Evolutionary conservation across 2,329 filamentous ascomycete genomes (phyloP).

Genomic region (Drechslerella dactyloides): DNA sequence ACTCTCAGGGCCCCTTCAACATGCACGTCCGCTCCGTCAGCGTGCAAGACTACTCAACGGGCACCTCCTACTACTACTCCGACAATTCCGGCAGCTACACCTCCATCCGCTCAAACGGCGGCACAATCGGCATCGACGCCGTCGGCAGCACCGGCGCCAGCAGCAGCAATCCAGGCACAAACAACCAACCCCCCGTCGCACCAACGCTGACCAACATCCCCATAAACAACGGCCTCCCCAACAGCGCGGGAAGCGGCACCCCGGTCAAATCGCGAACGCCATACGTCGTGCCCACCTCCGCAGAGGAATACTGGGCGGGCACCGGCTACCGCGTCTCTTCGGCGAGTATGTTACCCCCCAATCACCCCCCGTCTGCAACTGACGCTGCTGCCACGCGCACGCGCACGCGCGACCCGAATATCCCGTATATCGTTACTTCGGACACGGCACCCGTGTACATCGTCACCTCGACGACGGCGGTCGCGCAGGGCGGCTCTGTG

Average conservation of each 20-base stretch:
- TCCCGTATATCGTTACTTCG: slow-evolving; percentile 50
- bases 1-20: slow-evolving; percentile 78
- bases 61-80: slow-evolving; percentile 80
- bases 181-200: slow-evolving; percentile 59
- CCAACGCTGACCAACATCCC: slow-evolving; percentile 60
- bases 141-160: slow-evolving; percentile 71
- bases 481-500: background rate
- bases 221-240: slow-evolving; percentile 68
- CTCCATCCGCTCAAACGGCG: slow-evolving; percentile 81
- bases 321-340: slow-evolving; percentile 49
- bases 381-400: slow-evolving; percentile 18
- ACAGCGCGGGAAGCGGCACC: slow-evolving; percentile 75
- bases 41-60: slow-evolving; percentile 91
- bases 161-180: slow-evolving; percentile 64
- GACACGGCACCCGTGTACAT: slow-evolving; percentile 53
- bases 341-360: slow-evolving; percentile 44
- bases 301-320: slow-evolving; percentile 45
- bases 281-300: slow-evolving; percentile 67
- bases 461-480: slow-evolving; percentile 51
- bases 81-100: slow-evolving; percentile 78
- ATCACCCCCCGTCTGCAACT: slow-evolving; percentile 7
- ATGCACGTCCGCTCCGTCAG: slow-evolving; percentile 81
- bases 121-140: slow-evolving; percentile 65
- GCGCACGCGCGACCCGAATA: slow-evolving; percentile 29
- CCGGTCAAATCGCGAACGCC: slow-evolving; percentile 21